Evolutionary conservation across 208 protist species (phyloP).

Genomic region (Leptomonas seymouri): DNA sequence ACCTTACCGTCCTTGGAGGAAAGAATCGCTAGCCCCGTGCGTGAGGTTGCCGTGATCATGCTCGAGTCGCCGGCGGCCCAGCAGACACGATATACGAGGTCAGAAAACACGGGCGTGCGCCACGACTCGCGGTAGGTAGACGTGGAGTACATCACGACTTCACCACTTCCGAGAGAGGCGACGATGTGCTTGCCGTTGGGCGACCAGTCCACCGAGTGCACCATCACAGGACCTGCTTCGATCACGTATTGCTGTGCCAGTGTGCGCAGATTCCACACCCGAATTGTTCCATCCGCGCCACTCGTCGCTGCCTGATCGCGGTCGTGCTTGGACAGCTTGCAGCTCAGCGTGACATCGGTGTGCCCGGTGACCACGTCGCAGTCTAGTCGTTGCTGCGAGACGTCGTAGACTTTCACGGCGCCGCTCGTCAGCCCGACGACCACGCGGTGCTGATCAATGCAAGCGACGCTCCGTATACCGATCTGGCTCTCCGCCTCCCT

Average conservation of each 20-base stretch:
- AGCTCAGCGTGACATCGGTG: conserved; percentile 85
- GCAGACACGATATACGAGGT: conserved; percentile 51
- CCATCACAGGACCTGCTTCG: conserved; percentile 66
- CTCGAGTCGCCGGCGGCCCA: conserved; percentile 56
- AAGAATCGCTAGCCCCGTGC: conserved; percentile 58
- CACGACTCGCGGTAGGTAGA: conserved; percentile 66
- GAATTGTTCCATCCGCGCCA: conserved; percentile 84
- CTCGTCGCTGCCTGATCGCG: conserved; percentile 76
- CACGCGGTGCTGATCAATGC: conserved; percentile 54
- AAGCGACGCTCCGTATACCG: conserved; percentile 45
- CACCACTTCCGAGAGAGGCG: conserved; percentile 71
- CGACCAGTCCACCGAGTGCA: conserved; percentile 81
- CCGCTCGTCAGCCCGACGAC: conserved; percentile 72
- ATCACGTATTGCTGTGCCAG: conserved; percentile 57
- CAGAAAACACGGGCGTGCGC: conserved; percentile 53
- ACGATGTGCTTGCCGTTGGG: conserved; percentile 80
- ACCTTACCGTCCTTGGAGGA: conserved; percentile 78
- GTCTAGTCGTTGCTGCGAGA: conserved; percentile 48
- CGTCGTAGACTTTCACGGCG: conserved; percentile 79
- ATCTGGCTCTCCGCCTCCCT: conserved; percentile 1
- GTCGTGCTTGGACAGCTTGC: conserved; percentile 74
- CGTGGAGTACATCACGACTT: conserved; percentile 78
- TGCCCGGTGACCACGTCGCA: conserved; percentile 67
- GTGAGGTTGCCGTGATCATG: conserved; percentile 59
- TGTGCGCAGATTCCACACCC: conserved; percentile 83